Evolutionary conservation across 116 monocot species (phyloP), one percentile per base, ranked within the genome.

Genomic region (Trichopus zeylanicus): DNA sequence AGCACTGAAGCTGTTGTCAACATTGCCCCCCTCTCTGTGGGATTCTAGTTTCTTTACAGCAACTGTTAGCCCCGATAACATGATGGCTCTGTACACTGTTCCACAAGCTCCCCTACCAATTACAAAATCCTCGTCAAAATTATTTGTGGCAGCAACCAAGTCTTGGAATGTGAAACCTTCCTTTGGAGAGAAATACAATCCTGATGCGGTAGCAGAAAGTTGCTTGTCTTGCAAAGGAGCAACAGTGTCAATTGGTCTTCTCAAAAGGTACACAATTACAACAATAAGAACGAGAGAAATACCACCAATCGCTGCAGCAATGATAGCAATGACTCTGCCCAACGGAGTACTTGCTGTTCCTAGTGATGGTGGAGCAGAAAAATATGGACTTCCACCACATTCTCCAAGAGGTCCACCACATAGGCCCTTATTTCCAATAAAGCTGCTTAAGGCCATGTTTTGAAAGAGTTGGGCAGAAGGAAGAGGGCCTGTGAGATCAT

Each of bases 91-190:
- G 48, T 95, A 95, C 18, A 95, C 86, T 21, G 81, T 89, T 29
- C 95, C 95, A 67, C 90, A 89, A 11, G 86, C 95, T 65, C 95
- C 95, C n/a, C 70, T 71, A 59, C 95, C 95, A 55, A 95, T 78
- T 5, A 83, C 67, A 62, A 71, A 95, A 38, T 28, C 53, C 52
- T 89, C 86, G 32, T 95, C 90, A 48, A 95, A 95, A 53, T 84
- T 75, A 64, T 89, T 81, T 52, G 95, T 95, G 13, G 95, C 89
- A 21, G 51, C 52, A 64, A 86, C 77, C 28, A 95, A 67, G 63
- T 95, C 89, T 38, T 80, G 74, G 53, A 83, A 79, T 47, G 83
- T 74, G 61, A 81, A 89, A 18, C 79, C 76, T 59, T 81, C 81
- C 37, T 73, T 81, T 47, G 86, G 72, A 15, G 69, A 78, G 19